Conservation (phyloP, 2,329 filamentous ascomycete genomes). For the Fusarium sp. region DNA sequence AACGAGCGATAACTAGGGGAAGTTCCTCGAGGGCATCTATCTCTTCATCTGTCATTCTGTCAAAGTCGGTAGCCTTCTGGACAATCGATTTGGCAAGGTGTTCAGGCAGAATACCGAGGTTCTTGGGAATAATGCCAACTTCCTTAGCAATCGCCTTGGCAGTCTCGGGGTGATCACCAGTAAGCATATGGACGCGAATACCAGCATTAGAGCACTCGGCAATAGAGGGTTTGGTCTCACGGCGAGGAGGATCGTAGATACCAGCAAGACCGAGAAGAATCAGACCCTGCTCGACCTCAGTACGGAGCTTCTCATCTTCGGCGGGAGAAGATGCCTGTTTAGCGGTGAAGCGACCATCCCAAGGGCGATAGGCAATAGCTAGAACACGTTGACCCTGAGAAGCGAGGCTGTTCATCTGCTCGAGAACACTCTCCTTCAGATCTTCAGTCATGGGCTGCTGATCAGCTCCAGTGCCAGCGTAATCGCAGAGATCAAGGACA, state of each 20-base stretch:
- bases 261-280: constrained; percentile 85
- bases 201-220: constrained; percentile 78
- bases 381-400: constrained; percentile 79
- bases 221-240: constrained; percentile 81
- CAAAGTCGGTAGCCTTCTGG: constrained; percentile 82
- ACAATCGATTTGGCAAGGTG: constrained; percentile 77
- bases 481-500: constrained; percentile 68
- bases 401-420: constrained; percentile 70
- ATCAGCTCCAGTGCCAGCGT: constrained; percentile 59
- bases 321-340: constrained; percentile 52
- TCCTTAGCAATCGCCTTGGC: constrained; percentile 83
- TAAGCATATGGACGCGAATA: constrained; percentile 86
- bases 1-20: constrained; percentile 85
- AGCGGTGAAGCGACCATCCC: constrained; percentile 62
- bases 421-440: constrained; percentile 63
- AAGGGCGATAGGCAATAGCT: constrained; percentile 75
- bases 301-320: constrained; percentile 65
- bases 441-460: constrained; percentile 64
- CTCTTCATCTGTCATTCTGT: constrained; percentile 79
- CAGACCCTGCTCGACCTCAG: constrained; percentile 75
- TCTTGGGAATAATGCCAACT: constrained; percentile 79
- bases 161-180: constrained; percentile 84
- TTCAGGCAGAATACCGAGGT: constrained; percentile 70
- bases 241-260: constrained; percentile 87
- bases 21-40: constrained; percentile 82